Evolutionary conservation across 768 basidiomycete genomes (phyloP).

Genomic region (Chiua virens): DNA sequence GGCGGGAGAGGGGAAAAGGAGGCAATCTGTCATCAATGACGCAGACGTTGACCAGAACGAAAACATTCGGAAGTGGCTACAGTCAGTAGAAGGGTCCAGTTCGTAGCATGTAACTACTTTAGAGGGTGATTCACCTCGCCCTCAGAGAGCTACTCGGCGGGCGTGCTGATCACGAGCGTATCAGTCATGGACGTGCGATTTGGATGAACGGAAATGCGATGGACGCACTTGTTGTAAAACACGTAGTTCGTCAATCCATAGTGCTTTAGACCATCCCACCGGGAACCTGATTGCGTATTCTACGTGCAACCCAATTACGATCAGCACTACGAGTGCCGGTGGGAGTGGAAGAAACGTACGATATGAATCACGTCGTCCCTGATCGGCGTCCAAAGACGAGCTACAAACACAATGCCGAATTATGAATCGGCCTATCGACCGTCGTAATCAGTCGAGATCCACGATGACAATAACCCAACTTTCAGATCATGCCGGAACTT

Average conservation of each 20-base stretch:
- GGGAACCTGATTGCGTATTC: slow-evolving; percentile 72
- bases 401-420: slow-evolving; percentile 44
- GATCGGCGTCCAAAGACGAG: slow-evolving; percentile 54
- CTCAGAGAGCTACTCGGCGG: slow-evolving; percentile 39
- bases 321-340: too few relatives aligned
- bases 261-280: slow-evolving; percentile 69
- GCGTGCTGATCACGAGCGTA: slow-evolving; percentile 36
- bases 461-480: too few relatives aligned
- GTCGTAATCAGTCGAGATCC: background rate
- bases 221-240: slow-evolving; percentile 60
- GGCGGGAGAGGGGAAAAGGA: too few relatives aligned
- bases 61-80: too few relatives aligned
- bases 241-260: slow-evolving; percentile 54
- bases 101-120: too few relatives aligned
- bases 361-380: slow-evolving; percentile 57
- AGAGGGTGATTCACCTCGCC: slow-evolving; percentile 49
- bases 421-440: slow-evolving; percentile 56
- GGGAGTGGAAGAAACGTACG: slow-evolving; percentile 27
- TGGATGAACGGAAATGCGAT: too few relatives aligned
- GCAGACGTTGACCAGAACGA: too few relatives aligned
- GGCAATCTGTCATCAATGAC: too few relatives aligned
- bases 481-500: background rate
- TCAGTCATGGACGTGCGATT: background rate
- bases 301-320: slow-evolving; percentile 16
- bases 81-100: too few relatives aligned